Evolutionary conservation across 257 asterid species (phyloP).

Genomic region (Solanum virginianum): DNA sequence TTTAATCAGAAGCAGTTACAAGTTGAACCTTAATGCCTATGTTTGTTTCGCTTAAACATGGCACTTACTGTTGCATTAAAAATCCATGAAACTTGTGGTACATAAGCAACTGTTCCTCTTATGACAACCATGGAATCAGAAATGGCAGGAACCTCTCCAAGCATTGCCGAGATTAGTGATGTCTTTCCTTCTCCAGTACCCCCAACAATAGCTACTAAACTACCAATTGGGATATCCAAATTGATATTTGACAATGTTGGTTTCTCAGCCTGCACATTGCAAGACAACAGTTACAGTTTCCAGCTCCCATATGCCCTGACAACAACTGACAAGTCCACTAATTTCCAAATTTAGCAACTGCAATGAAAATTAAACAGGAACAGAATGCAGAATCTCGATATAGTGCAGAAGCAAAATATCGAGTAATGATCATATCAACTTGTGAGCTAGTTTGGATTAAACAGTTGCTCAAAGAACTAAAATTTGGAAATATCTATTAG

Average conservation of each 20-base stretch:
- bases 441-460: not conserved
- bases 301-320: not conserved
- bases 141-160: slow-evolving; percentile 85
- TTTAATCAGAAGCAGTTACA: not conserved
- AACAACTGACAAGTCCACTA: not conserved
- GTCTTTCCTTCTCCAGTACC: slow-evolving; percentile 98
- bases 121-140: slow-evolving; percentile 50
- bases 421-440: not conserved
- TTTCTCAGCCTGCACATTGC: slow-evolving; percentile 46
- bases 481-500: not conserved
- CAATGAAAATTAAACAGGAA: not conserved
- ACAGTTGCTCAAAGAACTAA: not conserved
- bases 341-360: not conserved
- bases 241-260: slow-evolving; percentile 73
- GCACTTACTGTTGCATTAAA: slow-evolving; percentile 88
- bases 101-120: slow-evolving; percentile 91
- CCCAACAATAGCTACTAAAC: slow-evolving; percentile 90
- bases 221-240: slow-evolving; percentile 79
- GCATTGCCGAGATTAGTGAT: slow-evolving; percentile 93
- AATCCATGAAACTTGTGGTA: slow-evolving; percentile 97
- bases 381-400: not conserved
- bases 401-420: not conserved
- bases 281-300: not conserved
- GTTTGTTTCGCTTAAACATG: not conserved
- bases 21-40: not conserved